Percentiles rank a stretch among this genome's conserved stretches.
These are phyloP conservation scores for Batkoa obscura DNA, from an alignment of 371 early-diverging fungal species.

Conservation along the genomic window DNA sequence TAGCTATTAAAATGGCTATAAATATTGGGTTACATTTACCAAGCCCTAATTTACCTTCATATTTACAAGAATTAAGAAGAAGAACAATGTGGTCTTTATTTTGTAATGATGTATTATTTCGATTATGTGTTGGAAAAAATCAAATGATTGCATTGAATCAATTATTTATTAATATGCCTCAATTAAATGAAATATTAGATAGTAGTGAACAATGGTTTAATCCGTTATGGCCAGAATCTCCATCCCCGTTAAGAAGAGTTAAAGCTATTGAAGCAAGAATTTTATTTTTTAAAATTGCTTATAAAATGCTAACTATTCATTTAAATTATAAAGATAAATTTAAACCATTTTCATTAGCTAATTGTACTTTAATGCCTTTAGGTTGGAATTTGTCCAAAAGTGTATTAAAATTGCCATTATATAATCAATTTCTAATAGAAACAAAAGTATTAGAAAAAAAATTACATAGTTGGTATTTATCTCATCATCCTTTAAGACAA, in stretches of 20 bases:
- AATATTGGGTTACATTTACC: background rate
- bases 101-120: slow-evolving; percentile 2
- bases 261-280: background rate
- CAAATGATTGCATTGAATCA: background rate
- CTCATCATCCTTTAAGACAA: background rate
- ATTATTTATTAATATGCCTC: background rate
- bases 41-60: background rate
- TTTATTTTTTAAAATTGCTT: background rate
- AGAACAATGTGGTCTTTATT: slow-evolving; percentile 1
- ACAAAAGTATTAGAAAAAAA: background rate
- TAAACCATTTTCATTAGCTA: background rate
- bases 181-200: background rate
- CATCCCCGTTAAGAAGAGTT: background rate
- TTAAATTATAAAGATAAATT: background rate
- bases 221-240: background rate
- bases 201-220: background rate
- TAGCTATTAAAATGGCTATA: slow-evolving; percentile 1
- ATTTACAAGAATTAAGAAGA: background rate
- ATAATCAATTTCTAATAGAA: background rate
- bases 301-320: background rate
- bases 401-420: background rate
- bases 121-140: background rate
- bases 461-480: background rate
- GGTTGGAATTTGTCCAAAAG: background rate
- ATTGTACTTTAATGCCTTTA: background rate